Conservation (phyloP, 768 basidiomycete species). For the Kondoa subrosea region DNA sequence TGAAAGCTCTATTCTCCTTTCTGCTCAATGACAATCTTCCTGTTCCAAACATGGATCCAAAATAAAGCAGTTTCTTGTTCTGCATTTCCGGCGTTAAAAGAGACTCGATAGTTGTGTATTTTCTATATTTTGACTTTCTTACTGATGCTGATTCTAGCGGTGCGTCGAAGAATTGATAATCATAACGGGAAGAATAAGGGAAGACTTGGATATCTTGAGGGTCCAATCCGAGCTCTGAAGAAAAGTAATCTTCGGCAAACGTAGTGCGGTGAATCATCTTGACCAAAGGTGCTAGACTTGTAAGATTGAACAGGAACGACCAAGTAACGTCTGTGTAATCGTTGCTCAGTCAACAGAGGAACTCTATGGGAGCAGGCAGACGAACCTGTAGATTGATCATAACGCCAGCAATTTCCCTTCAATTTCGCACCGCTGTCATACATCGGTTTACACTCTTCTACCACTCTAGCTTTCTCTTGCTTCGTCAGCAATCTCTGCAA, state of each 20-base stretch:
- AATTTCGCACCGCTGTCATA: neutral
- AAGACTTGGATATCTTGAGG: neutral
- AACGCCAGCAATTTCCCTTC: neutral
- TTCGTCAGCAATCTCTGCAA: neutral
- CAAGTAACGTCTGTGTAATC: neutral
- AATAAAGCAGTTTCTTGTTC: constrained; percentile 42
- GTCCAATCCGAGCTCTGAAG: neutral
- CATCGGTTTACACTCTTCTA: neutral
- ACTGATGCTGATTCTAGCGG: neutral
- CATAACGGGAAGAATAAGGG: neutral
- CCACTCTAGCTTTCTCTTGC: neutral
- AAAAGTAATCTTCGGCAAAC: neutral
- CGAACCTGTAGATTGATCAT: neutral
- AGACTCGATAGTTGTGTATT: neutral
- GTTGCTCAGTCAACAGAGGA: neutral
- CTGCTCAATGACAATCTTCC: constrained; percentile 43
- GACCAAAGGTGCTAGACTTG: neutral
- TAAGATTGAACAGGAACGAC: neutral
- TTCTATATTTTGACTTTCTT: neutral
- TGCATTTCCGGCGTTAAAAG: constrained; percentile 14
- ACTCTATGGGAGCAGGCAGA: neutral
- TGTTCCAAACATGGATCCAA: constrained; percentile 61
- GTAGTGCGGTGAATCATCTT: neutral
- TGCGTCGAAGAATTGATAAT: neutral
- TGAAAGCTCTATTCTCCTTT: too few species aligned